phyloP scores from a whole-genome alignment of 106 monocot species.

The Acanthochlamys bracteata region DNA sequence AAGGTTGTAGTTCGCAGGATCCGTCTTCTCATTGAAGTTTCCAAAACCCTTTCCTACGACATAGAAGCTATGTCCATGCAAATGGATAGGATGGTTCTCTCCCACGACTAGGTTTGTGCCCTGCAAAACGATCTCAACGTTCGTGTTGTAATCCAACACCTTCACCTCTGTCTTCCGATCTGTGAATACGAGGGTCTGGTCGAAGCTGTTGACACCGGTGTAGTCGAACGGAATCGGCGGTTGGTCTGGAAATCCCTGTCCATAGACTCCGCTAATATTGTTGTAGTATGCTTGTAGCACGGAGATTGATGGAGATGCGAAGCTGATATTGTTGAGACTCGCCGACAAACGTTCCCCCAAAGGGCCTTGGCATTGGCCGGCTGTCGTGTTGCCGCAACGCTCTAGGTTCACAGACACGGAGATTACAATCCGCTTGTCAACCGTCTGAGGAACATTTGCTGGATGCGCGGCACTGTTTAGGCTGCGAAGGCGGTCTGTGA shows the following conservation, averaged over 20 bases:
- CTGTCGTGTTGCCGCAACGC: background rate
- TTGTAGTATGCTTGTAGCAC: slow-evolving; percentile 35
- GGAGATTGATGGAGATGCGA: slow-evolving; percentile 14
- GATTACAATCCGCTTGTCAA: slow-evolving; percentile 24
- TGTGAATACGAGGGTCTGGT: slow-evolving; percentile 7
- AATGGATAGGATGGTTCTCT: slow-evolving; percentile 63
- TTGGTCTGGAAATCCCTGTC: slow-evolving; percentile 14
- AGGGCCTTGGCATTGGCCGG: slow-evolving; percentile 14
- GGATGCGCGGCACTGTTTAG: slow-evolving; percentile 20
- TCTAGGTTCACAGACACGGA: slow-evolving; percentile 29
- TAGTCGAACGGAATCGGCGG: slow-evolving; percentile 40
- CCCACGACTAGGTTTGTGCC: slow-evolving; percentile 36
- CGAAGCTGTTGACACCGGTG: slow-evolving; percentile 19
- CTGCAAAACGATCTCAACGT: slow-evolving; percentile 58
- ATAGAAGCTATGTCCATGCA: slow-evolving; percentile 62
- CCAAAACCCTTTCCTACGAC: slow-evolving; percentile 56
- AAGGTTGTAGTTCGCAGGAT: slow-evolving; percentile 41
- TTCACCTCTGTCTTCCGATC: slow-evolving; percentile 27
- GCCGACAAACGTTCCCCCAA: slow-evolving; percentile 15
- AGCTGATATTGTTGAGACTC: slow-evolving; percentile 43
- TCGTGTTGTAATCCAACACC: slow-evolving; percentile 30
- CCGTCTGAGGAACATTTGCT: slow-evolving; percentile 18
- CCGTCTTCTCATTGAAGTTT: slow-evolving; percentile 39
- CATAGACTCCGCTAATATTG: slow-evolving; percentile 11
- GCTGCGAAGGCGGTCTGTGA: slow-evolving; percentile 24